phyloP scores from a whole-genome alignment of 1,284 basidiomycete genomes.

The Exobasidium cylindrosporum region DNA sequence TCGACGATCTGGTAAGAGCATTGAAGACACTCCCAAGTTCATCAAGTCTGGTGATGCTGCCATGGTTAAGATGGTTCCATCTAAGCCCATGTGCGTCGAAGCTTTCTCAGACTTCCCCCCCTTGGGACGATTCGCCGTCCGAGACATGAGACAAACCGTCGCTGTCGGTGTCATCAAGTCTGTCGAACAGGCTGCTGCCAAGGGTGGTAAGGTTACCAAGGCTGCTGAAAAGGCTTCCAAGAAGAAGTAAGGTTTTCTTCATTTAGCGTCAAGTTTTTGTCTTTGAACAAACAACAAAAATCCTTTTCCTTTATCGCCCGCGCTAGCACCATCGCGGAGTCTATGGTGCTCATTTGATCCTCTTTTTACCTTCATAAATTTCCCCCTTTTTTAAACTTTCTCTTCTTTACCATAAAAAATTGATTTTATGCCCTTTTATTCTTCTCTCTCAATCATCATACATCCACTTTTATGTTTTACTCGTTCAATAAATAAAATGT shows the following conservation, averaged over 20 bases:
- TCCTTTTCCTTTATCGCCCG: slow-evolving; percentile 14
- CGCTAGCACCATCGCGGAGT: slow-evolving; percentile 19
- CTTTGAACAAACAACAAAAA: not conserved
- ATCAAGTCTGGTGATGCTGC: slow-evolving; percentile 67
- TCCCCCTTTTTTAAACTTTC: not conserved
- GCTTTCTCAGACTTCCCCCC: slow-evolving; percentile 97
- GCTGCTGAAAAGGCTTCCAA: slow-evolving; percentile 82
- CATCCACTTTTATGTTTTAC: not conserved
- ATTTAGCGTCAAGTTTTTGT: slow-evolving; percentile 3
- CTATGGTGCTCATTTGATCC: slow-evolving; percentile 13
- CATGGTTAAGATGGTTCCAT: slow-evolving; percentile 95
- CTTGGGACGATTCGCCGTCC: slow-evolving; percentile 87
- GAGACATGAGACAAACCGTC: slow-evolving; percentile 59
- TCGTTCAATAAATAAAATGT: not conserved
- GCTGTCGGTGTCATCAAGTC: slow-evolving; percentile 92
- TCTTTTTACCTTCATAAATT: not conserved
- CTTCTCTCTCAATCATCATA: no score
- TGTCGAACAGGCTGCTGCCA: slow-evolving; percentile 29
- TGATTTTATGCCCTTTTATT: no score
- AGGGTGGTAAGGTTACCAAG: slow-evolving; percentile 72
- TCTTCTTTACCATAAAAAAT: no score
- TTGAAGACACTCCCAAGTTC: slow-evolving; percentile 88
- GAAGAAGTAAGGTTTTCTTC: slow-evolving; percentile 44
- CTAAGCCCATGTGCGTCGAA: slow-evolving; percentile 98
- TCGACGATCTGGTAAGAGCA: slow-evolving; percentile 82